A percentile compares a stretch with the other conserved stretches of the same genome.
Conservation (phyloP, 176 grass and related monocot species). For the Cenchrus americanus region DNA sequence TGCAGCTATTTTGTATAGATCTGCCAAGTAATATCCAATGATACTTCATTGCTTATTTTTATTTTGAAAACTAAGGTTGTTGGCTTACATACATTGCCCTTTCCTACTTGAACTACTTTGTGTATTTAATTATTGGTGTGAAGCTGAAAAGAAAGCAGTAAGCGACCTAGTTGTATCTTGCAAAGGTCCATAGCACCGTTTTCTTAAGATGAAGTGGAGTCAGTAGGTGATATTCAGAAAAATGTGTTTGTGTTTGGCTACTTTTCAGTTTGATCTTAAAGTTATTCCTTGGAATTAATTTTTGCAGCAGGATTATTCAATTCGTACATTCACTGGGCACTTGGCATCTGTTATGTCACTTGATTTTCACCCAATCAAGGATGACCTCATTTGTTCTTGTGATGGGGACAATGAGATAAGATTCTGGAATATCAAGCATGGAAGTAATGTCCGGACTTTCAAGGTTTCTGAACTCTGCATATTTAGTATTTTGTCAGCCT, state of each 20-base stretch:
- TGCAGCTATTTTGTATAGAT: neutral
- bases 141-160: neutral
- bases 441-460: slow-evolving; percentile 62
- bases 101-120: slow-evolving; percentile 13
- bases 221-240: slow-evolving; percentile 9
- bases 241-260: neutral
- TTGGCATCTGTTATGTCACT: slow-evolving; percentile 84
- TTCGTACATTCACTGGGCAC: slow-evolving; percentile 86
- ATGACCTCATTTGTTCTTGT: slow-evolving; percentile 91
- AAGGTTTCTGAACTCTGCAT: slow-evolving; percentile 56
- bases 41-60: slow-evolving; percentile 18
- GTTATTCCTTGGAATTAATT: slow-evolving; percentile 3
- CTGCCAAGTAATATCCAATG: slow-evolving; percentile 3
- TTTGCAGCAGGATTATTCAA: slow-evolving; percentile 70
- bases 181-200: slow-evolving; percentile 8
- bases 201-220: slow-evolving; percentile 8
- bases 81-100: slow-evolving; percentile 11
- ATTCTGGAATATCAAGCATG: slow-evolving; percentile 83
- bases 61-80: neutral
- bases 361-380: slow-evolving; percentile 95
- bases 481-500: slow-evolving; percentile 2
- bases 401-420: slow-evolving; percentile 83
- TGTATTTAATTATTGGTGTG: neutral
- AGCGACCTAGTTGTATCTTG: neutral
- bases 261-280: neutral